Evolutionary conservation across 2,329 filamentous ascomycete genomes (phyloP).

Genomic region (Achaetomium macrosporum): DNA sequence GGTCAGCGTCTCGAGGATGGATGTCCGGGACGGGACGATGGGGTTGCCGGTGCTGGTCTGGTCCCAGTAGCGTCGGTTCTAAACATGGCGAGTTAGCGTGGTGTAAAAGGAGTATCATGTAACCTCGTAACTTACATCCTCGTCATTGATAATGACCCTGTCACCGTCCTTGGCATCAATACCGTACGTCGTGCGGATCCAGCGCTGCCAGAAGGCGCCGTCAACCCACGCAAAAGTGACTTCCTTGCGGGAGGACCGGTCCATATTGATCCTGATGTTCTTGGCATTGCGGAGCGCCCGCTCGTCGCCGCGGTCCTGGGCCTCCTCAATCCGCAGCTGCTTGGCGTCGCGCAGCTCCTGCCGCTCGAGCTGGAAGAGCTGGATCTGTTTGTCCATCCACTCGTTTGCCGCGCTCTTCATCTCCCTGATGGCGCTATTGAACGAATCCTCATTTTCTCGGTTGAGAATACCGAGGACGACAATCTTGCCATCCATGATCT

Average conservation of each 20-base stretch:
- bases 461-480: conserved; percentile 91
- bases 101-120: too few species aligned
- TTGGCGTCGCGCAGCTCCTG: conserved; percentile 93
- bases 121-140: conserved; percentile 68
- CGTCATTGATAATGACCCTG: conserved; percentile 91
- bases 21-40: conserved; percentile 83
- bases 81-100: conserved; percentile 1
- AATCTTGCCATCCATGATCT: conserved; percentile 91
- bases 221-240: conserved; percentile 97
- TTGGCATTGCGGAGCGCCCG: conserved; percentile 82
- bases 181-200: conserved; percentile 92
- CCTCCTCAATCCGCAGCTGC: conserved; percentile 92
- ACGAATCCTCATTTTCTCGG: conserved; percentile 72
- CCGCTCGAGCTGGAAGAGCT: conserved; percentile 84
- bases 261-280: conserved; percentile 85
- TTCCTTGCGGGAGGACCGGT: conserved; percentile 78
- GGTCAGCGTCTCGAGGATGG: conserved; percentile 79
- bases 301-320: conserved; percentile 86
- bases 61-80: conserved; percentile 96
- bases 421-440: conserved; percentile 72
- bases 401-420: conserved; percentile 93
- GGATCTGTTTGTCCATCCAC: conserved; percentile 96
- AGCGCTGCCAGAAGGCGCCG: conserved; percentile 93
- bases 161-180: conserved; percentile 85
- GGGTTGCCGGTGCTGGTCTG: conserved; percentile 80